Percentiles rank a stretch among this genome's conserved stretches.
Evolutionary conservation across 2,329 filamentous ascomycete genomes (phyloP).

Genomic region (Alternaria infectoria): DNA sequence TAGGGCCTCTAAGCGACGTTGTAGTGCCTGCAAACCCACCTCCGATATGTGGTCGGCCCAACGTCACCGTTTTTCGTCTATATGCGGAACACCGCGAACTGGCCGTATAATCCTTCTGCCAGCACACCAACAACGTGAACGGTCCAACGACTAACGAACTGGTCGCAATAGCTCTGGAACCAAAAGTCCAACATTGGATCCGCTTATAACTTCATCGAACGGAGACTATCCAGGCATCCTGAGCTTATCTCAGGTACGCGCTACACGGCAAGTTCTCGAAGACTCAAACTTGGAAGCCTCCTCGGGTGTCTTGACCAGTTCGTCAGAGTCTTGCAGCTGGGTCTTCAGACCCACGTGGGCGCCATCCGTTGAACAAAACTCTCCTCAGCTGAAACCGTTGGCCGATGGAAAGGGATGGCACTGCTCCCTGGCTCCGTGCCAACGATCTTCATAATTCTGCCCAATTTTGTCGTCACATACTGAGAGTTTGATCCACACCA

Average conservation of each 20-base stretch:
- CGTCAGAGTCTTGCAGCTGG: not conserved
- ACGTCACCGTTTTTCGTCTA: constrained; percentile 18
- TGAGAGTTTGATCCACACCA: constrained; percentile 5
- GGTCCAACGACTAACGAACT: not conserved
- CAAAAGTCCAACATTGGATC: not conserved
- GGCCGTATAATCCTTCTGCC: not conserved
- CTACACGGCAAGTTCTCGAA: constrained; percentile 3
- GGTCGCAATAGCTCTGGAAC: not conserved
- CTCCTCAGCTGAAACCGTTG: constrained; percentile 14
- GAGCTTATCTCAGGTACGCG: constrained; percentile 6
- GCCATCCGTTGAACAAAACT: constrained; percentile 7
- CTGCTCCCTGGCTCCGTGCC: constrained; percentile 14
- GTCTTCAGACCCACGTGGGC: constrained; percentile 7
- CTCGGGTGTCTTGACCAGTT: not conserved
- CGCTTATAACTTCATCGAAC: not conserved
- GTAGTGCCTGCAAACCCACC: constrained; percentile 15
- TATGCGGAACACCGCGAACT: constrained; percentile 6
- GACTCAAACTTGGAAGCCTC: not conserved
- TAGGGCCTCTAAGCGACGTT: constrained; percentile 12
- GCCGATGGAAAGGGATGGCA: constrained; percentile 14
- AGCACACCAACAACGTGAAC: constrained; percentile 1
- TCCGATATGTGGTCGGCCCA: constrained; percentile 19
- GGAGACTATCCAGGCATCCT: not conserved
- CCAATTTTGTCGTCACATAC: constrained; percentile 14
- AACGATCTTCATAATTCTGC: constrained; percentile 19